These are phyloP conservation scores for Pisolithus sp. DNA, from an alignment of 768 basidiomycete genomes.

Conservation along the genomic window DNA sequence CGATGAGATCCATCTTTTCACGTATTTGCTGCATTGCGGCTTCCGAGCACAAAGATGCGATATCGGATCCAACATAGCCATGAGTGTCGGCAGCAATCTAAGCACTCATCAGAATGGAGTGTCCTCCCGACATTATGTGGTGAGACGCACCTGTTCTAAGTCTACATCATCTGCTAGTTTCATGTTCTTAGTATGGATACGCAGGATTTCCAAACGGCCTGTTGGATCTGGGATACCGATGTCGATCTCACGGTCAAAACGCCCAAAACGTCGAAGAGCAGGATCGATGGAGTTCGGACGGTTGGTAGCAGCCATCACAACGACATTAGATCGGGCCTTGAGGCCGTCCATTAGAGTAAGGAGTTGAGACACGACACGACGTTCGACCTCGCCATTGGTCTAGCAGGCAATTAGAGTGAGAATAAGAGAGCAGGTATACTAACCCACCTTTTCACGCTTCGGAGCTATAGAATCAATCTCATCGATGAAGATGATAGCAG, in stretches of 20 bases:
- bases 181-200: slow-evolving; percentile 99
- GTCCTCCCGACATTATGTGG: not conserved
- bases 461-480: slow-evolving; percentile 99
- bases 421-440: not conserved
- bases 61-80: slow-evolving; percentile 97
- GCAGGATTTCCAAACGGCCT: slow-evolving; percentile 96
- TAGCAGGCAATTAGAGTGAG: slow-evolving; percentile 23
- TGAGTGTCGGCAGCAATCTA: slow-evolving; percentile 99
- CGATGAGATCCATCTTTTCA: slow-evolving; percentile 99
- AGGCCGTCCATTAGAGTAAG: slow-evolving; percentile 99
- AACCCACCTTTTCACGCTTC: slow-evolving; percentile 92
- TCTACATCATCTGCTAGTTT: slow-evolving; percentile 96
- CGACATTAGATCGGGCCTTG: slow-evolving; percentile 97
- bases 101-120: slow-evolving; percentile 5
- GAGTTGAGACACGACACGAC: slow-evolving; percentile 96
- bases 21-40: slow-evolving; percentile 99
- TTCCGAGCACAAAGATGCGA: slow-evolving; percentile 96
- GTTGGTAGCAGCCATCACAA: slow-evolving; percentile 99
- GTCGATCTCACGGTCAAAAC: slow-evolving; percentile 99
- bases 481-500: slow-evolving; percentile 99
- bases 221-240: slow-evolving; percentile 99
- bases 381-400: slow-evolving; percentile 99
- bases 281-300: slow-evolving; percentile 99
- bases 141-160: slow-evolving; percentile 71
- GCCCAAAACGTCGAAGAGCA: slow-evolving; percentile 96